These are phyloP conservation scores for Parachaetomium inaequale DNA, from an alignment of 495 filamentous ascomycete genomes.

Conservation along the genomic window DNA sequence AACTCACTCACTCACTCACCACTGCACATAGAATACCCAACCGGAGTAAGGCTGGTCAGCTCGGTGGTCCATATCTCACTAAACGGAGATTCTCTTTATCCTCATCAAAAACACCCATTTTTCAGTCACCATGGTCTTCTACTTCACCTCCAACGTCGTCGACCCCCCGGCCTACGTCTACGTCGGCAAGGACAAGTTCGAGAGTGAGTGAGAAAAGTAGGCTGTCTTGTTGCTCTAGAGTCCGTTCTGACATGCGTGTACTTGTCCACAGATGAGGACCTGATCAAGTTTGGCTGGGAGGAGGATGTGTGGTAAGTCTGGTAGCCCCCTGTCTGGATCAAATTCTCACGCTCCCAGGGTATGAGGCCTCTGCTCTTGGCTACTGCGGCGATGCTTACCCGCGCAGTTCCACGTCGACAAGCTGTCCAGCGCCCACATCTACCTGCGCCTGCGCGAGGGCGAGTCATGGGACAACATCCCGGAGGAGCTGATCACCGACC, in stretches of 20 bases:
- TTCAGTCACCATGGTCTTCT: conserved; percentile 72
- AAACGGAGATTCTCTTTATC: background rate
- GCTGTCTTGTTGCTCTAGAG: background rate
- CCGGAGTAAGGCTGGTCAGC: too few species aligned
- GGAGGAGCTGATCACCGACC: conserved; percentile 71
- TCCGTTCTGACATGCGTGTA: background rate
- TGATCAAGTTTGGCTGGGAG: conserved; percentile 89
- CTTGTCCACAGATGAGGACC: conserved; percentile 72
- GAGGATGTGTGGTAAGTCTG: conserved; percentile 83
- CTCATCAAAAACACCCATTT: too few species aligned
- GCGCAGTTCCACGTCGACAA: conserved; percentile 94
- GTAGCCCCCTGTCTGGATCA: background rate
- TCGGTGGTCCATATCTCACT: background rate
- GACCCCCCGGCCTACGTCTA: conserved; percentile 79
- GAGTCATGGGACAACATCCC: conserved; percentile 84
- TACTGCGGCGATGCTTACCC: conserved; percentile 6
- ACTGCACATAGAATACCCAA: too few species aligned
- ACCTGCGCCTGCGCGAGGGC: conserved; percentile 77
- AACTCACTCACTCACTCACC: background rate
- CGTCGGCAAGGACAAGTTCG: conserved; percentile 97
- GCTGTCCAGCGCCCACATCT: conserved; percentile 92
- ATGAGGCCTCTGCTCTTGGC: conserved; percentile 1
- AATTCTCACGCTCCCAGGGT: conserved; percentile 11
- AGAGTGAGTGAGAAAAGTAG: conserved; percentile 65
- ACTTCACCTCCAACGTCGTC: conserved; percentile 79